Evolutionary conservation across 2,329 filamentous ascomycete species (phyloP).

Genomic region (Coleophoma crateriformis): DNA sequence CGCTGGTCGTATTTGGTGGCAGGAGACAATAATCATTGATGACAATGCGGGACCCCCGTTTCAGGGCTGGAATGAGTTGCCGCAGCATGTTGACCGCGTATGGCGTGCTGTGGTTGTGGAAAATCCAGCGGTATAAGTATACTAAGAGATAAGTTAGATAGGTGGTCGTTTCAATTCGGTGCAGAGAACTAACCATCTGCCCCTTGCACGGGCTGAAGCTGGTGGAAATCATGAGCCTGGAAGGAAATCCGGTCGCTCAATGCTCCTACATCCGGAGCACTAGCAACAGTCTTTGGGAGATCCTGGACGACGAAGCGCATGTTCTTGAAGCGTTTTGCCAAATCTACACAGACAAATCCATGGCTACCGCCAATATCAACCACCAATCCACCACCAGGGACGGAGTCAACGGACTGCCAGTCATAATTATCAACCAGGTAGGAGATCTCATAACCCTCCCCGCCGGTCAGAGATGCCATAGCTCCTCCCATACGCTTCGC

Average conservation of each 20-base stretch:
- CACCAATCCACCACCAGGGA: slow-evolving; percentile 35
- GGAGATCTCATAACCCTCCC: slow-evolving; percentile 48
- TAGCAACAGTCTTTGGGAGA: slow-evolving; percentile 38
- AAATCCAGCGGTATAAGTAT: slow-evolving; percentile 54
- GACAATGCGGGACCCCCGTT: slow-evolving; percentile 39
- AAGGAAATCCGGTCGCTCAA: slow-evolving; percentile 35
- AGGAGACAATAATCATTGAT: slow-evolving; percentile 41
- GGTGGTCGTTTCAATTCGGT: background rate
- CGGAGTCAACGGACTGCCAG: slow-evolving; percentile 39
- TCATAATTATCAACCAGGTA: slow-evolving; percentile 50
- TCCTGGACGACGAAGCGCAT: slow-evolving; percentile 53
- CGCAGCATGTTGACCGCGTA: slow-evolving; percentile 43
- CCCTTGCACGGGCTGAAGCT: slow-evolving; percentile 43
- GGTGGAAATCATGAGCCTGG: slow-evolving; percentile 51
- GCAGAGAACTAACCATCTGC: slow-evolving; percentile 40
- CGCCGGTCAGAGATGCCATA: slow-evolving; percentile 48
- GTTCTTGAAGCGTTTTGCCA: slow-evolving; percentile 43
- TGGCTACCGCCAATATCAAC: slow-evolving; percentile 56
- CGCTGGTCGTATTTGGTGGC: slow-evolving; percentile 31
- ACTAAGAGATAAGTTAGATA: slow-evolving; percentile 24
- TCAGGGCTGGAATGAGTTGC: slow-evolving; percentile 47
- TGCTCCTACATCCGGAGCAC: slow-evolving; percentile 36
- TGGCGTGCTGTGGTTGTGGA: slow-evolving; percentile 56
- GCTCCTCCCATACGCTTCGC: slow-evolving; percentile 47
- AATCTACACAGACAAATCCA: slow-evolving; percentile 49